A percentile compares a stretch with the other conserved stretches of the same genome.
phyloP scores from a whole-genome alignment of 164 flowering plant species.

The Vitis amurensis region DNA sequence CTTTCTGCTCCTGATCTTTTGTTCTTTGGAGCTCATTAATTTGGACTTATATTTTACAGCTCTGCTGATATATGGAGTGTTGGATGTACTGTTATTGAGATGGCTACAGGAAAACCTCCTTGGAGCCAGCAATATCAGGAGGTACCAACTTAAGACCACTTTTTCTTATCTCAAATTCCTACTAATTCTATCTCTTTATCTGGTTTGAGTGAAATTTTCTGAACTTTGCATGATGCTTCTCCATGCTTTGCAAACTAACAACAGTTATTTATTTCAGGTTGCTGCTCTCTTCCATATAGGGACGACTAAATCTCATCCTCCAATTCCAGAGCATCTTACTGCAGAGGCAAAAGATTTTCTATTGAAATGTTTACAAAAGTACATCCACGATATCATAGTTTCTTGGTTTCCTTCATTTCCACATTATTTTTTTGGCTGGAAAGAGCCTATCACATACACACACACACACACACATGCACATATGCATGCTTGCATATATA shows the following conservation, averaged over 20 bases:
- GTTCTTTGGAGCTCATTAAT: constrained; percentile 6
- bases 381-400: constrained; percentile 12
- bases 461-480: too few species aligned
- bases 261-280: constrained; percentile 44
- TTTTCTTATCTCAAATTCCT: not conserved
- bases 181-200: not conserved
- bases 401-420: not conserved
- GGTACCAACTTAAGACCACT: constrained; percentile 33
- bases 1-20: not conserved
- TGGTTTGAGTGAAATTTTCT: not conserved
- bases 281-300: constrained; percentile 94
- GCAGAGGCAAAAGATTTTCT: constrained; percentile 88
- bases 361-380: constrained; percentile 84
- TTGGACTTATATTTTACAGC: constrained; percentile 35
- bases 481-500: too few species aligned
- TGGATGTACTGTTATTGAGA: constrained; percentile 98
- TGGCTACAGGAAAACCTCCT: constrained; percentile 99
- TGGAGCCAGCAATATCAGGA: constrained; percentile 98
- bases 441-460: too few species aligned
- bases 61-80: constrained; percentile 99
- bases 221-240: not conserved
- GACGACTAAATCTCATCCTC: constrained; percentile 94
- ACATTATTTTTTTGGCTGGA: not conserved
- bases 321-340: constrained; percentile 94
- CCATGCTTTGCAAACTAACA: constrained; percentile 8